Evolutionary conservation across 1,284 basidiomycete species (phyloP).

Genomic region (Gastroboletus turbinatus): DNA sequence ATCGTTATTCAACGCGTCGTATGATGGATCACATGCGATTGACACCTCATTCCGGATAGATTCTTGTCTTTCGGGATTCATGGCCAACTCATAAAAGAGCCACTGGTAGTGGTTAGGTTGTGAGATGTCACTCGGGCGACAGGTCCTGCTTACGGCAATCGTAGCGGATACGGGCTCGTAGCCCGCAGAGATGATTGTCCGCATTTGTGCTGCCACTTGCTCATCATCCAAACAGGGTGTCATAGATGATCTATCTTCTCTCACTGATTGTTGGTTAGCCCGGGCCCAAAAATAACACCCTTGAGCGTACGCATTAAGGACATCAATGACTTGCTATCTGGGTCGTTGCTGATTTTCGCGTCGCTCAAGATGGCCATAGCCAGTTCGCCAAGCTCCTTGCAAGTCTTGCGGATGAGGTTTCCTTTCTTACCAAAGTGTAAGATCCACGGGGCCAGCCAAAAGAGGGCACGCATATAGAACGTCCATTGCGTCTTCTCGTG

Average conservation of each 20-base stretch:
- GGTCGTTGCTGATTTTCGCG: slow-evolving; percentile 44
- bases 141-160: slow-evolving; percentile 42
- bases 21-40: slow-evolving; percentile 43
- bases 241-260: slow-evolving; percentile 37
- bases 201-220: slow-evolving; percentile 55
- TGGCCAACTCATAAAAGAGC: slow-evolving; percentile 56
- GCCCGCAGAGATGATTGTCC: slow-evolving; percentile 61
- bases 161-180: slow-evolving; percentile 60
- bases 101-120: slow-evolving; percentile 40
- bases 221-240: slow-evolving; percentile 44
- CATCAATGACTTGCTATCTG: slow-evolving; percentile 47
- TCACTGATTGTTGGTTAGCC: slow-evolving; percentile 36
- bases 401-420: slow-evolving; percentile 51
- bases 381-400: slow-evolving; percentile 49
- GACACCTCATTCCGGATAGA: slow-evolving; percentile 51
- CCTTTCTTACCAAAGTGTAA: slow-evolving; percentile 57
- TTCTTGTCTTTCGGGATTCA: slow-evolving; percentile 44
- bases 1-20: slow-evolving; percentile 48
- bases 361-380: slow-evolving; percentile 52
- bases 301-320: slow-evolving; percentile 46
- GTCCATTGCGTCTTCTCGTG: slow-evolving; percentile 54
- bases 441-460: slow-evolving; percentile 56
- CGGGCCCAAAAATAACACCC: background rate
- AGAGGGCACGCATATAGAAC: slow-evolving; percentile 62
- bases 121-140: slow-evolving; percentile 1